Base-by-base conservation (phyloP, 2,329 filamentous ascomycete genomes). In the Sporothrix pallida region DNA sequence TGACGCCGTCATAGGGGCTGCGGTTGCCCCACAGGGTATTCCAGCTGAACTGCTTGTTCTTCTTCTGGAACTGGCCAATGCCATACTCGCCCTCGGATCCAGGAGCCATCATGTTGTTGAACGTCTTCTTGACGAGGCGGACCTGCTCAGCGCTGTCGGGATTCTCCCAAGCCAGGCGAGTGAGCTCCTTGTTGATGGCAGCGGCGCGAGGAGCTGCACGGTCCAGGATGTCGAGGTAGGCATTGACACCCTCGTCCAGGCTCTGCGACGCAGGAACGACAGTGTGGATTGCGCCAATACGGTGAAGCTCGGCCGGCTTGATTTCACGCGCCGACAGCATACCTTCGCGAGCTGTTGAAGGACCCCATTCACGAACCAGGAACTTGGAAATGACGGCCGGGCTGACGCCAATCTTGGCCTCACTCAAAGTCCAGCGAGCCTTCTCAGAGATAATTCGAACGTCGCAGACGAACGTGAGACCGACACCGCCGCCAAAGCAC, bases 391-490 rank as follows among this genome's bases (percentile, higher is more conserved):
- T 81, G 0, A 78, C 78, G 3, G 80, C 81, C 1, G 81, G 78
- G 62, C 78, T 79, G 17, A 82, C 74, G 0, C 79, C 81, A 7
- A 81, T 75, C 68, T 80, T 82, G 3, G 80, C 81, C 62, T 84
- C 82, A 70, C 79, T 83, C 1, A 84, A 76, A 3, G 79, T 82
- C 42, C 76, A 74, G 0, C 58, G 73, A 0, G 77, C 77, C 3
- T 69, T 17, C 3, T 46, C 48, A 0, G 62, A 67, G 17, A 50
- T 72, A 17, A 79, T 63, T 15, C 82, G 78, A n/a, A 83, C 77
- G 72, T 84, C 82, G 75, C 81, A 84, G 1, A 79, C 78, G 74
- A 83, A 83, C 0, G 80, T 81, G 0, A 84, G 77, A 0, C 82
- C 82, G 8, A 83, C 81, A 0, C 83, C 83, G 4, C 81, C 82